Conservation (phyloP, 2,329 filamentous ascomycete species). For the Phialocephala sp. region DNA sequence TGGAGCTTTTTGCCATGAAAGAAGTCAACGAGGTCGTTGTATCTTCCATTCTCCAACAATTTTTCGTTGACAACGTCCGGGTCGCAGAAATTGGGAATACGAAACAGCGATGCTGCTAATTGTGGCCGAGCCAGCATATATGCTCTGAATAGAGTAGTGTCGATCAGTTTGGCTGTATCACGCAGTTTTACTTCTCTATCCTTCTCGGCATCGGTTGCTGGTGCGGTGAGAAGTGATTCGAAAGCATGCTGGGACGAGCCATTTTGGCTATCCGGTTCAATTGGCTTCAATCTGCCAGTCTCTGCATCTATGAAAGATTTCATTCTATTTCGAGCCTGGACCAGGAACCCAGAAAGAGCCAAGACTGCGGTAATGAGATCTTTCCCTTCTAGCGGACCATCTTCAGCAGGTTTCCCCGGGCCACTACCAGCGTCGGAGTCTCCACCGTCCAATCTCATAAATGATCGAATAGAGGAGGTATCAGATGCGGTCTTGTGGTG, state of each 20-base stretch:
- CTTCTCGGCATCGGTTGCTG: slow-evolving; percentile 45
- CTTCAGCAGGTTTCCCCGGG: slow-evolving; percentile 54
- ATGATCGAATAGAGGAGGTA: slow-evolving; percentile 63
- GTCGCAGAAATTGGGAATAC: slow-evolving; percentile 96
- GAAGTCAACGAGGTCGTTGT: slow-evolving; percentile 96
- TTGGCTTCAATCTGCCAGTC: slow-evolving; percentile 64
- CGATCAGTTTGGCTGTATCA: slow-evolving; percentile 81
- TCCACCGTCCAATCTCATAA: slow-evolving; percentile 54
- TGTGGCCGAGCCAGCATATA: slow-evolving; percentile 93
- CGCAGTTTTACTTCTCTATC: slow-evolving; percentile 75
- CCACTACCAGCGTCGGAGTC: slow-evolving; percentile 62
- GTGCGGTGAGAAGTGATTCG: slow-evolving; percentile 59
- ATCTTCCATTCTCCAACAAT: slow-evolving; percentile 84
- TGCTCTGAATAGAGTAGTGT: slow-evolving; percentile 91
- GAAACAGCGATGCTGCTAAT: slow-evolving; percentile 87
- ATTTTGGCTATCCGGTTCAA: slow-evolving; percentile 46
- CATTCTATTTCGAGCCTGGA: slow-evolving; percentile 75
- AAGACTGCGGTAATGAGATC: slow-evolving; percentile 82
- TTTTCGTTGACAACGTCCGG: slow-evolving; percentile 94
- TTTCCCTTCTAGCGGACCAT: slow-evolving; percentile 73
- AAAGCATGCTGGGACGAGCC: slow-evolving; percentile 56
- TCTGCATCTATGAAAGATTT: slow-evolving; percentile 66
- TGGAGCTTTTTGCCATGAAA: slow-evolving; percentile 95
- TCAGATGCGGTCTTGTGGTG: slow-evolving; percentile 48
- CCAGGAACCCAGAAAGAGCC: slow-evolving; percentile 86